phyloP scores from a whole-genome alignment of 805 yeast genomes.

The Kodamaea sagamina region DNA sequence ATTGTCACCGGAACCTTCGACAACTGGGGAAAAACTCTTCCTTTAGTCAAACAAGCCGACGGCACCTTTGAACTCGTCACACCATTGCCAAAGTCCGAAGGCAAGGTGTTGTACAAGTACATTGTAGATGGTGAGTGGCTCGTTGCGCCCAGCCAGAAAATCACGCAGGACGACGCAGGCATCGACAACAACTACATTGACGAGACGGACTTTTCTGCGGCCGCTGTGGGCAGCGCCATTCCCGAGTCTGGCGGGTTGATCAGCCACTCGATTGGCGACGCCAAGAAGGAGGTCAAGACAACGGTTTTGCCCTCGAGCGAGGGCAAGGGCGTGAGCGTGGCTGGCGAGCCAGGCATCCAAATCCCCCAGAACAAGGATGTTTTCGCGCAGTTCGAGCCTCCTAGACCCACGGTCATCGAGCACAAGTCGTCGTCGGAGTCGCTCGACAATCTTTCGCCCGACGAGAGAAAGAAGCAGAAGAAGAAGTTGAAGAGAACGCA shows the following conservation, averaged over 20 bases:
- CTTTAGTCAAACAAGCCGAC: conserved; percentile 58
- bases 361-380: conserved; percentile 63
- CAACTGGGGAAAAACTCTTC: conserved; percentile 61
- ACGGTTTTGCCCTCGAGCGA: conserved; percentile 52
- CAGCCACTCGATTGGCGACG: conserved; percentile 15
- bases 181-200: conserved; percentile 53
- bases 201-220: conserved; percentile 26
- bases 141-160: conserved; percentile 38
- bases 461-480: conserved; percentile 43
- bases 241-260: conserved; percentile 37
- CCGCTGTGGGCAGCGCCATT: conserved; percentile 25
- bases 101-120: conserved; percentile 54
- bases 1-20: conserved; percentile 72
- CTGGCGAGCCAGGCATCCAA: conserved; percentile 75
- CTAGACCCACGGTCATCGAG: conserved; percentile 46
- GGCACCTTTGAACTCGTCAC: conserved; percentile 63
- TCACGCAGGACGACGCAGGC: conserved; percentile 51
- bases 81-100: conserved; percentile 47
- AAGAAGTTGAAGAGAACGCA: conserved; percentile 46
- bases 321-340: conserved; percentile 41
- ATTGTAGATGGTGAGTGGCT: conserved; percentile 74
- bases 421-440: conserved; percentile 51
- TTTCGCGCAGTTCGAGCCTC: conserved; percentile 58
- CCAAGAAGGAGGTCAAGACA: conserved; percentile 18
- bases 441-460: conserved; percentile 22